phyloP scores from a whole-genome alignment of 169 alveolate genomes.

The Eimeria tenella region DNA sequence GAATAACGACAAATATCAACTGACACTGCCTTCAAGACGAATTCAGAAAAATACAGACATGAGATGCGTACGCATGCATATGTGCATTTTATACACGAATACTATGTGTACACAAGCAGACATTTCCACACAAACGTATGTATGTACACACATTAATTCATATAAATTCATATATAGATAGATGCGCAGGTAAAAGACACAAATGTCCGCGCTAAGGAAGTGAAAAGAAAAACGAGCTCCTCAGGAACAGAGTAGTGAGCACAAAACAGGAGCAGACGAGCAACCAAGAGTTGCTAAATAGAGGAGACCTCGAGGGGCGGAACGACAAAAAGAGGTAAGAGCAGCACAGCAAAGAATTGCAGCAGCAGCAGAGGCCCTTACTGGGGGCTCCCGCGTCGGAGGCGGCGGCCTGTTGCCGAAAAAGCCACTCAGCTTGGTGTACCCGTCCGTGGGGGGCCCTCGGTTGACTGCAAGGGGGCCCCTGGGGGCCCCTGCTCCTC shows the following conservation, averaged over 20 bases:
- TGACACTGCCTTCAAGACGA: too few species aligned
- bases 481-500: conserved; percentile 22
- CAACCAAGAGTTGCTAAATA: not conserved
- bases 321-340: not conserved
- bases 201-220: not conserved
- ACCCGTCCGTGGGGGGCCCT: conserved; percentile 52
- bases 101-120: not conserved
- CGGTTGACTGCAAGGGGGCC: conserved; percentile 6
- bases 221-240: not conserved
- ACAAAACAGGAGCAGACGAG: not conserved
- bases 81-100: too few species aligned
- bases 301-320: not conserved
- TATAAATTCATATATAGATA: not conserved
- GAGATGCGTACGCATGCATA: too few species aligned
- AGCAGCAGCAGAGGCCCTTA: not conserved
- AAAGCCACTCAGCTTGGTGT: conserved; percentile 32
- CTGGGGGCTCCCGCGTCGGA: conserved; percentile 14
- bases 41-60: too few species aligned
- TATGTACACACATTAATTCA: not conserved
- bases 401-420: conserved; percentile 43
- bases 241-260: not conserved
- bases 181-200: not conserved
- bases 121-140: not conserved
- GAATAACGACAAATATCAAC: too few species aligned
- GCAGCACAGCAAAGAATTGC: not conserved